phyloP scores from a whole-genome alignment of 1,284 basidiomycete genomes.

The Trichosporon sp. region DNA sequence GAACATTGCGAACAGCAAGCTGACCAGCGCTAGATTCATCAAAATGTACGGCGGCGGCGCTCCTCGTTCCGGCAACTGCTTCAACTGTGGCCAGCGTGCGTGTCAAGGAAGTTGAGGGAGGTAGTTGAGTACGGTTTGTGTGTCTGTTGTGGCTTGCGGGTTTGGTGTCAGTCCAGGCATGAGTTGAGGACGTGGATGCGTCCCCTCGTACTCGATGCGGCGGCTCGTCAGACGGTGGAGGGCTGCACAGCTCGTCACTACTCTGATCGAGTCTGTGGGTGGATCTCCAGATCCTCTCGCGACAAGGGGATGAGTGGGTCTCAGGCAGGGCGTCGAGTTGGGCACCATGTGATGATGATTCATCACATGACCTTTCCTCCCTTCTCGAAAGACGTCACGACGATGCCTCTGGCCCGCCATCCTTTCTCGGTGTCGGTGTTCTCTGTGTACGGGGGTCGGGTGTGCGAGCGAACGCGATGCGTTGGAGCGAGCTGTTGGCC shows the following conservation, averaged over 20 bases:
- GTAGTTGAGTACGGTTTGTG: conserved; percentile 28
- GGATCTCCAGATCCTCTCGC: conserved; percentile 1
- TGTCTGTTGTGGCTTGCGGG: conserved; percentile 24
- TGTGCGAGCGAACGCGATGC: conserved; percentile 40
- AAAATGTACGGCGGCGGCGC: conserved; percentile 50
- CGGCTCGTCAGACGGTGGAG: conserved; percentile 20
- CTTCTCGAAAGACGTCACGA: neutral
- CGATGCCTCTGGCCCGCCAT: neutral
- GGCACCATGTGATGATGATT: conserved; percentile 18
- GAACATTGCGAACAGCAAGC: neutral
- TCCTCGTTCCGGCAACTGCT: conserved; percentile 51
- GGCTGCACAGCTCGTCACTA: neutral
- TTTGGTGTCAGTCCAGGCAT: conserved; percentile 10
- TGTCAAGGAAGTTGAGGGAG: conserved; percentile 24
- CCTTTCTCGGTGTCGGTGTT: conserved; percentile 20
- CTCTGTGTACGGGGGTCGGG: conserved; percentile 46
- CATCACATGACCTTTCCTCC: conserved; percentile 10
- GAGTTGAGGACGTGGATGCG: conserved; percentile 24
- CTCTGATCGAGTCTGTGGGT: neutral
- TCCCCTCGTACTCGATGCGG: conserved; percentile 21
- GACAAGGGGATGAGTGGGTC: conserved; percentile 14
- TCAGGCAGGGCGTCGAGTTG: conserved; percentile 19
- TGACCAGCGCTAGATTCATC: conserved; percentile 21
- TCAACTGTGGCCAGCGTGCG: conserved; percentile 56
- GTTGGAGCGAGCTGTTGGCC: conserved; percentile 39